Evolutionary conservation across 2,329 filamentous ascomycete species (phyloP).

Genomic region (Botrytis medusae): DNA sequence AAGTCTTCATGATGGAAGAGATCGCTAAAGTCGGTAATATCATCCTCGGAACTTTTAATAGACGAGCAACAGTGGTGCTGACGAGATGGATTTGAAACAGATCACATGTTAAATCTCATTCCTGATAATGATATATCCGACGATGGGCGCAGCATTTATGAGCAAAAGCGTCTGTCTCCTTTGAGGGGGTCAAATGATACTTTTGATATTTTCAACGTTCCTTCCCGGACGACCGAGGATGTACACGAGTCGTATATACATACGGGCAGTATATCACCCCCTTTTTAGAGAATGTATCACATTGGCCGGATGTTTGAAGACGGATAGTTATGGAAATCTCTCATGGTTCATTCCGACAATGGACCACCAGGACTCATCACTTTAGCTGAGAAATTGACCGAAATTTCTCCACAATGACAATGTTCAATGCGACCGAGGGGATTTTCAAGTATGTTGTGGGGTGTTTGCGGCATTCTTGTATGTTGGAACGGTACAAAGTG

Average conservation of each 20-base stretch:
- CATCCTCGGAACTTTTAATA: neutral
- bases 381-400: neutral
- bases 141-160: neutral
- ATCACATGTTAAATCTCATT: neutral
- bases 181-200: conserved; percentile 16
- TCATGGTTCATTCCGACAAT: neutral
- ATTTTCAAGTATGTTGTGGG: neutral
- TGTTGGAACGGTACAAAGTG: neutral
- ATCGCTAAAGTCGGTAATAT: neutral
- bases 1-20: neutral
- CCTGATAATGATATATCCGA: neutral
- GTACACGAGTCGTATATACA: neutral
- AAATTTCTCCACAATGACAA: neutral
- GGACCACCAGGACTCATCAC: neutral
- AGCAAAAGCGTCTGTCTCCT: neutral
- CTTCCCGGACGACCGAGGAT: conserved; percentile 18
- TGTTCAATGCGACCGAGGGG: neutral
- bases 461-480: neutral
- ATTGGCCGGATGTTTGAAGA: neutral
- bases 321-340: neutral
- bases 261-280: neutral
- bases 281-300: neutral
- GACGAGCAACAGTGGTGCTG: neutral
- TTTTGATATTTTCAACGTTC: conserved; percentile 8
- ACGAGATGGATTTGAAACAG: neutral